Conservation (phyloP, 2,329 filamentous ascomycete genomes). For the Colletotrichum gloeosporioides region DNA sequence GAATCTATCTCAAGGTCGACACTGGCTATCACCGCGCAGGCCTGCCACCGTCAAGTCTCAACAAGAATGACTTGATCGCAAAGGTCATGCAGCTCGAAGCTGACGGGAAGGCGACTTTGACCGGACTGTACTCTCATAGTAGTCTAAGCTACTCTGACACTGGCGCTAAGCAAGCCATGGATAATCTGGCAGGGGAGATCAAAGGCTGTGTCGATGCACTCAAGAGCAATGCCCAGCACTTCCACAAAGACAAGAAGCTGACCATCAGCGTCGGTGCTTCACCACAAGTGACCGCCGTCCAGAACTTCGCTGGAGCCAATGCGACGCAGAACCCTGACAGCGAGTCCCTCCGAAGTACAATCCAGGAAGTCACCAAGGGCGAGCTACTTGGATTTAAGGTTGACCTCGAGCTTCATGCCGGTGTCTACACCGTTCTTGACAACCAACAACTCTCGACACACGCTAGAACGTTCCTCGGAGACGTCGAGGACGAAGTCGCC, state of each 20-base stretch:
- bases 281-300: constrained; percentile 32
- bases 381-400: constrained; percentile 7
- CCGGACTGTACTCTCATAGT: constrained; percentile 37
- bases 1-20: constrained; percentile 66
- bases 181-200: constrained; percentile 33
- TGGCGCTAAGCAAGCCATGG: constrained; percentile 31
- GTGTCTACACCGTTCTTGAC: constrained; percentile 69
- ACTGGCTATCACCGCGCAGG: constrained; percentile 70
- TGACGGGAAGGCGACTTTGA: constrained; percentile 3
- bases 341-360: background rate
- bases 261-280: constrained; percentile 37
- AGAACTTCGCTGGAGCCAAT: constrained; percentile 25
- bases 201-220: constrained; percentile 32
- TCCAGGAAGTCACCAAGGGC: background rate
- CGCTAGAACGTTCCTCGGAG: constrained; percentile 31
- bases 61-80: constrained; percentile 41
- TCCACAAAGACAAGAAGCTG: constrained; percentile 24
- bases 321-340: background rate
- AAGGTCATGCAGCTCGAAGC: constrained; percentile 32
- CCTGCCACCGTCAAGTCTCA: constrained; percentile 47
- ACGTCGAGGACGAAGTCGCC: constrained; percentile 52
- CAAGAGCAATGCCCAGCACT: constrained; percentile 1
- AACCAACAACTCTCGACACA: constrained; percentile 69
- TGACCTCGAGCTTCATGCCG: constrained; percentile 65
- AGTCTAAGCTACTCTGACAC: constrained; percentile 35